phyloP scores from a whole-genome alignment of 768 basidiomycete genomes.

The Mycena floridula region DNA sequence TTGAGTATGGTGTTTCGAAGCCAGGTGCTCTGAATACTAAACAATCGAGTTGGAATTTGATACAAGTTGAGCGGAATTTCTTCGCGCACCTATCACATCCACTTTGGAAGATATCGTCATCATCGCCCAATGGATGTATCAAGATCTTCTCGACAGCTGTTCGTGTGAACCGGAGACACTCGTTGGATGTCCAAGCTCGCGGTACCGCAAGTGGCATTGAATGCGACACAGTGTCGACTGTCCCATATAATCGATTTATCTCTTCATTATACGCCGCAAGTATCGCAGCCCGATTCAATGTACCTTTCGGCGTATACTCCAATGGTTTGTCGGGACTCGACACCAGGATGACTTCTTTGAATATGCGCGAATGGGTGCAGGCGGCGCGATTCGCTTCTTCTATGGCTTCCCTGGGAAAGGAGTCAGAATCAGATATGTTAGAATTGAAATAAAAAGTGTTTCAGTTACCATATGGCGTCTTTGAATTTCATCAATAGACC shows the following conservation, averaged over 20 bases:
- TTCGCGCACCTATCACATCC: conserved; percentile 34
- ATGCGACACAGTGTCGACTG: conserved; percentile 13
- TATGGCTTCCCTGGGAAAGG: conserved; percentile 21
- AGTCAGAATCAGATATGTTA: not conserved
- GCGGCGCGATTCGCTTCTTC: conserved; percentile 25
- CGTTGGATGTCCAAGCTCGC: conserved; percentile 12
- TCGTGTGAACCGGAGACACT: conserved; percentile 22
- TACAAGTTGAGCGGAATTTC: not conserved
- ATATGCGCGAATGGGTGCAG: conserved; percentile 27
- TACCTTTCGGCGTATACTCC: conserved; percentile 34
- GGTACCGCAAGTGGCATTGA: conserved; percentile 10
- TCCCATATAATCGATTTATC: conserved; percentile 30
- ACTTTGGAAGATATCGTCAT: conserved; percentile 30
- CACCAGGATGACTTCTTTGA: conserved; percentile 41
- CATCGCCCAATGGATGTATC: conserved; percentile 17
- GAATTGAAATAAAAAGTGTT: not conserved
- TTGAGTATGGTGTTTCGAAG: conserved; percentile 25
- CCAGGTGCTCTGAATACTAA: conserved; percentile 29
- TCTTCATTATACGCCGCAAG: conserved; percentile 32
- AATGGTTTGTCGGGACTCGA: conserved; percentile 34
- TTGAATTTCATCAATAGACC: not conserved
- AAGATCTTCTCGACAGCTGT: conserved; percentile 25
- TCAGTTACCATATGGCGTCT: not conserved
- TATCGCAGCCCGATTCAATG: conserved; percentile 27
- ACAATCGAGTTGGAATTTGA: not conserved